Conservation (phyloP, 2,329 filamentous ascomycete genomes). For the Incumbomyces lentus region DNA sequence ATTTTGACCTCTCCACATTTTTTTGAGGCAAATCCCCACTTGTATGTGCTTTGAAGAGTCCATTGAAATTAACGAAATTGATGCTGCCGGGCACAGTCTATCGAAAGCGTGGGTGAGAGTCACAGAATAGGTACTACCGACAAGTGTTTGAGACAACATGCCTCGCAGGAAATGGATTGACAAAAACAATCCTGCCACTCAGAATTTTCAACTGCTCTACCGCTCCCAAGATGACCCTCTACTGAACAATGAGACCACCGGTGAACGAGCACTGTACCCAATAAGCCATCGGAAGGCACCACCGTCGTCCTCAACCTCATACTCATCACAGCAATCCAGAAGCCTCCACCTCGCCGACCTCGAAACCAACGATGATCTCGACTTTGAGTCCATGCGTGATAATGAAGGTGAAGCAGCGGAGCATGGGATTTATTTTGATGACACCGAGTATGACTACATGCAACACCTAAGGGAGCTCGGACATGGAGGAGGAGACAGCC, state of each 20-base stretch:
- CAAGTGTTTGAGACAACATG: slow-evolving; percentile 8
- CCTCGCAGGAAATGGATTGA: slow-evolving; percentile 67
- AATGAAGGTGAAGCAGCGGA: slow-evolving; percentile 96
- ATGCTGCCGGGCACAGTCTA: too few species aligned
- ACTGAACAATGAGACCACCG: slow-evolving; percentile 82
- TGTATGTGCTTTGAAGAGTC: too few species aligned
- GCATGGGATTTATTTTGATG: slow-evolving; percentile 89
- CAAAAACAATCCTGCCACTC: slow-evolving; percentile 67
- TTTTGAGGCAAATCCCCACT: too few species aligned
- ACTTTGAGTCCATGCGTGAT: slow-evolving; percentile 55
- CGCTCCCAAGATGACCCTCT: slow-evolving; percentile 94
- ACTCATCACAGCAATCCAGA: slow-evolving; percentile 38
- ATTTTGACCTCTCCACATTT: too few species aligned
- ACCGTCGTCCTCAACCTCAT: slow-evolving; percentile 17
- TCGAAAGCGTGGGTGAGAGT: too few species aligned
- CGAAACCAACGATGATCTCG: slow-evolving; percentile 53
- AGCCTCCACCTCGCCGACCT: slow-evolving; percentile 58
- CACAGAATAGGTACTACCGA: too few species aligned
- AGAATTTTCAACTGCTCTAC: slow-evolving; percentile 89
- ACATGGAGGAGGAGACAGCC: slow-evolving; percentile 51
- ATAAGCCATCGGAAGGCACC: slow-evolving; percentile 30
- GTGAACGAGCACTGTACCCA: slow-evolving; percentile 82
- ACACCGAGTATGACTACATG: slow-evolving; percentile 98
- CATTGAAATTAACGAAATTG: too few species aligned
- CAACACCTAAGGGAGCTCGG: slow-evolving; percentile 92